A percentile compares a stretch with the other conserved stretches of the same genome.
Evolutionary conservation across 2,329 filamentous ascomycete genomes (phyloP).

Genomic region (Zymoseptoria tritici): DNA sequence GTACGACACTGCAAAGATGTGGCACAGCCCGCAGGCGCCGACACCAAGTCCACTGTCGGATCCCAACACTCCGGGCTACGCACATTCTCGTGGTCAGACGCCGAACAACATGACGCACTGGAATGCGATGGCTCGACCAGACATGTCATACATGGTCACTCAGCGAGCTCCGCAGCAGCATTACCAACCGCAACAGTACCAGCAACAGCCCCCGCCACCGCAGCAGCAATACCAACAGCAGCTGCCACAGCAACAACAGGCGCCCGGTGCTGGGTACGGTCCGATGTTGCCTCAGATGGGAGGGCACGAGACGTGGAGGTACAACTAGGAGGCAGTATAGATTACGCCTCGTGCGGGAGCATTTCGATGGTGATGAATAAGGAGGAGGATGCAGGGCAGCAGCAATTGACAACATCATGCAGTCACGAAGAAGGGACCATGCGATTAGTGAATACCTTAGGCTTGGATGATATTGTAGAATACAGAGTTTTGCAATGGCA

Average conservation of each 20-base stretch:
- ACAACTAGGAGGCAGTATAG: slow-evolving; percentile 12
- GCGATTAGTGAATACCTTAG: not conserved
- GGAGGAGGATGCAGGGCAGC: not conserved
- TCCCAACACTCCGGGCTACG: slow-evolving; percentile 20
- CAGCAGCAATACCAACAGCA: slow-evolving; percentile 1
- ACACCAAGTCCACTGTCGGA: slow-evolving; percentile 29
- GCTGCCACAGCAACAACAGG: not conserved
- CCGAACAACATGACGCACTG: slow-evolving; percentile 13
- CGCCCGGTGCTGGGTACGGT: slow-evolving; percentile 14
- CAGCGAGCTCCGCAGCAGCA: slow-evolving; percentile 3
- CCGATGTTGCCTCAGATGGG: slow-evolving; percentile 28
- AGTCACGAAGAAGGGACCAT: not conserved
- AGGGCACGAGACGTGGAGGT: slow-evolving; percentile 22
- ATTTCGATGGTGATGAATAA: not conserved
- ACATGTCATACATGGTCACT: slow-evolving; percentile 5
- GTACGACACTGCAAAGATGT: slow-evolving; percentile 21
- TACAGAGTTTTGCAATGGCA: not conserved
- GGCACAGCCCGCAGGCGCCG: slow-evolving; percentile 27
- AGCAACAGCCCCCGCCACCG: slow-evolving; percentile 6
- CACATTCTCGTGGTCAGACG: slow-evolving; percentile 11
- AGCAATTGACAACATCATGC: not conserved
- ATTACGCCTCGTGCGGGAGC: not conserved
- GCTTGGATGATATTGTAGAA: not conserved
- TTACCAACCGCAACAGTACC: slow-evolving; percentile 5
- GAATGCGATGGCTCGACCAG: slow-evolving; percentile 14